phyloP scores from a whole-genome alignment of 306 rosid genomes.

The Leucaena leucocephala region DNA sequence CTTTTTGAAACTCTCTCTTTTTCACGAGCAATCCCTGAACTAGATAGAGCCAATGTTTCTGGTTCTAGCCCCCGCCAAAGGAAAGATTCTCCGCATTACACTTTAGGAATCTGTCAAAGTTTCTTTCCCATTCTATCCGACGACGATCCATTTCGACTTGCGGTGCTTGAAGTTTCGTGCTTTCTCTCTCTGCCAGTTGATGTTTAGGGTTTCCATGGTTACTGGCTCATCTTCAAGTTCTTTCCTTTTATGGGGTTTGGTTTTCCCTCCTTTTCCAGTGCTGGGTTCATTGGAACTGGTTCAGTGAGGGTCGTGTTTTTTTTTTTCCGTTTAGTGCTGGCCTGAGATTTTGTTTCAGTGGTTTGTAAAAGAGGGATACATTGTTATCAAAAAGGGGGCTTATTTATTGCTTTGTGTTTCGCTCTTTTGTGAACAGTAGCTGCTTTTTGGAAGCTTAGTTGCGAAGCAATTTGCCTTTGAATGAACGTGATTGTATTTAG shows the following conservation, averaged over 20 bases:
- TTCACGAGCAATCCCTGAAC: constrained; percentile 62
- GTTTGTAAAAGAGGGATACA: constrained; percentile 44
- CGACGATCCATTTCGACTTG: constrained; percentile 2
- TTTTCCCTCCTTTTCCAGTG: constrained; percentile 27
- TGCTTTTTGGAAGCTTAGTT: constrained; percentile 74
- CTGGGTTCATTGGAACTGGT: constrained; percentile 27
- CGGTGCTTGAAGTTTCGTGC: constrained; percentile 38
- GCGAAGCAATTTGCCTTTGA: constrained; percentile 76
- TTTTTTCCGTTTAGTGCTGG: constrained; percentile 13
- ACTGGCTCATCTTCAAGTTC: constrained; percentile 34
- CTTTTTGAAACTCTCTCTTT: constrained; percentile 54
- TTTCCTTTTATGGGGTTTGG: constrained; percentile 24
- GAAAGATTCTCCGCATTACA: constrained; percentile 39
- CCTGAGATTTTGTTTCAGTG: constrained; percentile 32
- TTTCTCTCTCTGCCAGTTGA: constrained; percentile 30
- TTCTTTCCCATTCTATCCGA: constrained; percentile 31
- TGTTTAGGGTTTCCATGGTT: constrained; percentile 43
- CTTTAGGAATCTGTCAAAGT: constrained; percentile 39
- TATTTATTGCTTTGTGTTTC: constrained; percentile 39
- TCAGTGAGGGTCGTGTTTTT: neutral
- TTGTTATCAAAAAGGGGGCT: constrained; percentile 53
- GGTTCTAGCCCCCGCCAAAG: constrained; percentile 41
- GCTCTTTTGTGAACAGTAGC: constrained; percentile 45
- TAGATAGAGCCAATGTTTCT: constrained; percentile 26
- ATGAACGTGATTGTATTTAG: constrained; percentile 71